These are phyloP conservation scores for Diplogelasinospora grovesii DNA, from an alignment of 495 filamentous ascomycete genomes.

Conservation along the genomic window DNA sequence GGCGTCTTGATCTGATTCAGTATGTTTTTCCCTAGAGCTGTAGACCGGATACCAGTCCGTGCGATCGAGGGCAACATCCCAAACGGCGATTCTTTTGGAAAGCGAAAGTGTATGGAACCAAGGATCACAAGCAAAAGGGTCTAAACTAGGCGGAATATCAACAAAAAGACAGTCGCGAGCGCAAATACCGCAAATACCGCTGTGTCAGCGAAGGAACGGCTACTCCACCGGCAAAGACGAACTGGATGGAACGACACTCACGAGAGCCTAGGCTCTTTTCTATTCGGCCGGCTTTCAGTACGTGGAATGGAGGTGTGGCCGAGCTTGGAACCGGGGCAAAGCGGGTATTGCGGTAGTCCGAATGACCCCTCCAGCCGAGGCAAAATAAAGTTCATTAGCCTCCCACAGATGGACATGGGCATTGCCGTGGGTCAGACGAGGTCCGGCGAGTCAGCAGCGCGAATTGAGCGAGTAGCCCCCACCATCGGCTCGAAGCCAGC, in stretches of 20 bases:
- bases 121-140: neutral
- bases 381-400: slow-evolving; percentile 17
- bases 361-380: slow-evolving; percentile 26
- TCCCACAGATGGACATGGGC: neutral
- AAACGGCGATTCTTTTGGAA: slow-evolving; percentile 3
- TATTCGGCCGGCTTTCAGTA: neutral
- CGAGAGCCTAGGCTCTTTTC: slow-evolving; percentile 20
- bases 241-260: no score
- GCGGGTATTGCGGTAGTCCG: slow-evolving; percentile 16
- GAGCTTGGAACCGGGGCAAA: neutral
- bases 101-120: no score
- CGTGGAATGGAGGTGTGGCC: neutral
- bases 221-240: no score
- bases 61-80: slow-evolving; percentile 28
- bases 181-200: no score
- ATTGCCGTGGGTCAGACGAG: neutral
- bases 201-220: slow-evolving; percentile 7
- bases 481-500: no score
- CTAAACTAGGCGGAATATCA: no score
- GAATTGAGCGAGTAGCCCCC: no score
- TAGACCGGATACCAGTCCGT: slow-evolving; percentile 28
- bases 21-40: slow-evolving; percentile 25
- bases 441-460: slow-evolving; percentile 14
- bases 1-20: slow-evolving; percentile 13
- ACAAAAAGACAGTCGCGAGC: no score